Base-by-base conservation (phyloP, 2,329 filamentous ascomycete species). In the Cladosporium sp. region DNA sequence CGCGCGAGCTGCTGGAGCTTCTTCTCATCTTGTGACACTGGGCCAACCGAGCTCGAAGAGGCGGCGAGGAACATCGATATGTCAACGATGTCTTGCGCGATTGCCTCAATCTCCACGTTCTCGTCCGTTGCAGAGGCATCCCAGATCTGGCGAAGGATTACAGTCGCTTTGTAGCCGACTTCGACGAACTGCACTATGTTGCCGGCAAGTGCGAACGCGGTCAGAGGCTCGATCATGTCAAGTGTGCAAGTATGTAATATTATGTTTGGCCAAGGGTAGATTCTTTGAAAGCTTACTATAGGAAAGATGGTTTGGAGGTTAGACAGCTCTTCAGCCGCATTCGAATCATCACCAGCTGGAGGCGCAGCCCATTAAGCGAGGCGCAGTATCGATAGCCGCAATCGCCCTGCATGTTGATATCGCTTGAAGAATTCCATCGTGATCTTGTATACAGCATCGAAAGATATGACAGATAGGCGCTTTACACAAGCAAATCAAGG, bases 141-240 rank as follows among this genome's bases (percentile, higher is more conserved):
- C 36, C 26, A 30, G 15, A 60, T 12, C 18, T 44, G 58, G 18
- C 8, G 32, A 11, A 58, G 34, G 1, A 38, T 24, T 7, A 28
- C 24, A 2, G 59, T 51, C 2, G 26, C 59, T 11, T 51, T 47
- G 26, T 49, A 47, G 15, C 59, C 59, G 15, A 28, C 26, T 21
- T 61, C 59, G 0, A 61, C 26, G 7, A 49, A 51, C 4, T 61
- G 59, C 21, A 61, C 6, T 5, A 61, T 61, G 4, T 61, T 61
- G 38, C n/a, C 59, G 4, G 47, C 59, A 21, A 61, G 26, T 7
- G 30, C 38, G 15, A 61, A 51, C 3, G 59, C 38, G 3, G 36
- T 51, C 24, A 61, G 4, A n/a, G 59, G 38, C 6, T 61, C 38
- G 18, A 64, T 64, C 60, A 52, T 55, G 14, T 34, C n/a, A 2